Conservation (phyloP, 768 basidiomycete genomes). For the Termitomyces sp. region DNA sequence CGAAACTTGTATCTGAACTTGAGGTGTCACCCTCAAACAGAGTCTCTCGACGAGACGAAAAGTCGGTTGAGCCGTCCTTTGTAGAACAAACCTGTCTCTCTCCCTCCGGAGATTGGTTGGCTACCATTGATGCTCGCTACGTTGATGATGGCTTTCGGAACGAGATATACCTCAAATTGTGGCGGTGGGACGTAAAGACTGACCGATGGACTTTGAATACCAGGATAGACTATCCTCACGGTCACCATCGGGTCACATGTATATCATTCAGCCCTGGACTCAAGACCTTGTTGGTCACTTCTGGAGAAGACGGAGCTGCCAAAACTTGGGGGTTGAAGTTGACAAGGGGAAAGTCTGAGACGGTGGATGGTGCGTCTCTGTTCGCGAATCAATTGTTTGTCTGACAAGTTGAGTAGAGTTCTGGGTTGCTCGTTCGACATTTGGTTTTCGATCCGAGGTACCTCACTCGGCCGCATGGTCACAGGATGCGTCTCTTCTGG, state of each 20-base stretch:
- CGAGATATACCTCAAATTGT: slow-evolving; percentile 84
- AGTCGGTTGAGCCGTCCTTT: slow-evolving; percentile 64
- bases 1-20: slow-evolving; percentile 74
- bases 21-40: slow-evolving; percentile 94
- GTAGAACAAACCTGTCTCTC: slow-evolving; percentile 71
- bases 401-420: slow-evolving; percentile 38
- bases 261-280: slow-evolving; percentile 61
- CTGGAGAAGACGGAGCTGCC: slow-evolving; percentile 67
- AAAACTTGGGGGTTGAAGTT: slow-evolving; percentile 75
- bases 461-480: slow-evolving; percentile 76
- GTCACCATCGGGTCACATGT: slow-evolving; percentile 51
- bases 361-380: slow-evolving; percentile 43
- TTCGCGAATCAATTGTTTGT: no score
- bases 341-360: slow-evolving; percentile 38
- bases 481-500: slow-evolving; percentile 79
- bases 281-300: slow-evolving; percentile 52
- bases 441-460: slow-evolving; percentile 60
- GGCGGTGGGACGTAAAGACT: slow-evolving; percentile 73
- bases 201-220: slow-evolving; percentile 77
- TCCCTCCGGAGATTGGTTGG: slow-evolving; percentile 80
- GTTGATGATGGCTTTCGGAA: slow-evolving; percentile 58
- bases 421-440: slow-evolving; percentile 77
- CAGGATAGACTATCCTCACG: slow-evolving; percentile 86
- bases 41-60: slow-evolving; percentile 77
- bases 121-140: slow-evolving; percentile 76